phyloP scores from a whole-genome alignment of 345 rosid genomes.

The Durio zibethinus region DNA sequence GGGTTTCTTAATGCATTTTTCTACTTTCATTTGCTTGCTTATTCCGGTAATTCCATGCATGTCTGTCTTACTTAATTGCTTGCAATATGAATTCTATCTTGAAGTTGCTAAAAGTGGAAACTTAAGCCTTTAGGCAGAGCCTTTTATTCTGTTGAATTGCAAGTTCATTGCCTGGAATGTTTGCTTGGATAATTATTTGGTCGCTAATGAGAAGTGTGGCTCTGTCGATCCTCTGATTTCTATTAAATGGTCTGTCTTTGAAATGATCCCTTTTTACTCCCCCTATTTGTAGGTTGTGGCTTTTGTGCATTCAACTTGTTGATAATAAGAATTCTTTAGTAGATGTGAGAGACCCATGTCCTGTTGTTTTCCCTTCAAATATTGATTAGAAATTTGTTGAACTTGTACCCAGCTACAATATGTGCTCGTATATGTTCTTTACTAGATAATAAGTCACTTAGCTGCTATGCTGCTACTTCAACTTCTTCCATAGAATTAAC shows the following conservation, averaged over 20 bases:
- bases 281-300: neutral
- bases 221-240: neutral
- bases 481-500: conserved; percentile 1
- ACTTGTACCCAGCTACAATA: neutral
- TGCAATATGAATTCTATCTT: neutral
- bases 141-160: neutral
- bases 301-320: neutral
- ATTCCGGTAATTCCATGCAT: neutral
- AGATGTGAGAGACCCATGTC: neutral
- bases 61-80: neutral
- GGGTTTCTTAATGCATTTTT: neutral
- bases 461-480: neutral
- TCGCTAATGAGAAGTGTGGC: neutral
- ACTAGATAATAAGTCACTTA: neutral
- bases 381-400: neutral
- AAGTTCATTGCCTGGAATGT: neutral
- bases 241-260: neutral
- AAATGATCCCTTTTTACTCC: neutral
- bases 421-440: neutral
- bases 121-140: neutral
- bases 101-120: neutral
- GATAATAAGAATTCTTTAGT: neutral
- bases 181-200: neutral
- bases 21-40: neutral
- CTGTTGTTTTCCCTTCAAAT: neutral